phyloP scores from a whole-genome alignment of 768 basidiomycete genomes.

The Tricholoma bakamatsutake region DNA sequence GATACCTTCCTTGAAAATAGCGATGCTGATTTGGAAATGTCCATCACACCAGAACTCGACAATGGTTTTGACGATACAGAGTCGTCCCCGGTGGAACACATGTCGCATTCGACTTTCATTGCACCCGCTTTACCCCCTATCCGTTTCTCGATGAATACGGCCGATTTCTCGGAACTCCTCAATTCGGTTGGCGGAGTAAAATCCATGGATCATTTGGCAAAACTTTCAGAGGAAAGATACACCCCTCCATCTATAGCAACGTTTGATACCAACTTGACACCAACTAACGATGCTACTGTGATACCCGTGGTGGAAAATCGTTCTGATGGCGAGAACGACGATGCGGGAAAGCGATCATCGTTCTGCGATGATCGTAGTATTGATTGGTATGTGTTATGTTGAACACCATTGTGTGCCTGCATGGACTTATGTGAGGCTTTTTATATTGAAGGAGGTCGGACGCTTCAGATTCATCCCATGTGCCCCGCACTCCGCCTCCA shows the following conservation, averaged over 20 bases:
- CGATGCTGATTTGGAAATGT: conserved; percentile 4
- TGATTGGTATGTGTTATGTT: not conserved
- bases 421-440: not conserved
- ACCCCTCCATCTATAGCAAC: conserved; percentile 31
- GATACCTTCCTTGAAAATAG: not conserved
- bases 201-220: conserved; percentile 41
- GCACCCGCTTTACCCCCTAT: conserved; percentile 87
- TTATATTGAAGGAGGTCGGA: not conserved
- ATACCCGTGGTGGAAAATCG: conserved; percentile 2
- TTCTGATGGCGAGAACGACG: not conserved
- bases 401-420: not conserved
- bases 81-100: conserved; percentile 59
- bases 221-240: conserved; percentile 30
- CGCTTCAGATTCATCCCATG: not conserved
- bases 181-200: conserved; percentile 50
- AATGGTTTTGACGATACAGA: conserved; percentile 46
- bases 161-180: conserved; percentile 76
- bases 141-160: conserved; percentile 79
- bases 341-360: not conserved
- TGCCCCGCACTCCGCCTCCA: not conserved
- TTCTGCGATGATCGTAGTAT: not conserved
- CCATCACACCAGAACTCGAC: conserved; percentile 27
- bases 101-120: conserved; percentile 71
- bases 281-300: conserved; percentile 21
- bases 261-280: conserved; percentile 16